Evolutionary conservation across 2,329 filamentous ascomycete species (phyloP), one percentile per base, ranked within the genome.

Genomic region (Diaporthe ampelina): DNA sequence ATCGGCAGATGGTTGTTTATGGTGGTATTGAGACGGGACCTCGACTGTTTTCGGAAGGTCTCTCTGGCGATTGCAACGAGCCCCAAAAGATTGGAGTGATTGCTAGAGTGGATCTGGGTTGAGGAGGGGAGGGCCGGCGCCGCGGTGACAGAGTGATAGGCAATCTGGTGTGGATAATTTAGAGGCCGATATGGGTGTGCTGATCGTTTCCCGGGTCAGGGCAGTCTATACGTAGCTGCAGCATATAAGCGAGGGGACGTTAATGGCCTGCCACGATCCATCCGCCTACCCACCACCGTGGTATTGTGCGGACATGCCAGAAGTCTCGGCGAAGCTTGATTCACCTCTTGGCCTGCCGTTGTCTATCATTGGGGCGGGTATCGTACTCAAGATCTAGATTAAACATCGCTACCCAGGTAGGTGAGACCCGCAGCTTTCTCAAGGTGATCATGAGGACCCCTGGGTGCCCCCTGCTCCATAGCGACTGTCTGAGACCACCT

Each of bases 281-380:
- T 29, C 29, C 45, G 9, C 45, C 21, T 45, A 50, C 45, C 9
- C 37, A 24, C 21, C 32, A 68, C 63, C 15, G 48, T 68, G 63
- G 48, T 52, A 52, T 40, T 67, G 13, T 26, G 45, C 17, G 26
- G 45, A 54, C 24, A 52, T 68, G 63, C 63, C 63, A 68, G 48
- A 54, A 32, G 63, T 54, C 63, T 68, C 63, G 63, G 63, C 63
- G 63, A 68, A 68, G 63, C 63, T 68, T 68, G 63, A 40, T 68
- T 40, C 32, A 54, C 1, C n/a, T 5, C 32, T 19, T 26, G 21
- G 37, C 37, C 37, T 40, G 4, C 37, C 37, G 37, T 40, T 40
- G 10, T 40, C 37, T 40, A 11, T 40, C 37, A 40, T 40, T 40
- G 37, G 37, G 37, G 37, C 37, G 37, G 37, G 37, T 40, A 13